Base-by-base conservation (phyloP, 148 eudicot species). In the Fagopyrum esculentum region DNA sequence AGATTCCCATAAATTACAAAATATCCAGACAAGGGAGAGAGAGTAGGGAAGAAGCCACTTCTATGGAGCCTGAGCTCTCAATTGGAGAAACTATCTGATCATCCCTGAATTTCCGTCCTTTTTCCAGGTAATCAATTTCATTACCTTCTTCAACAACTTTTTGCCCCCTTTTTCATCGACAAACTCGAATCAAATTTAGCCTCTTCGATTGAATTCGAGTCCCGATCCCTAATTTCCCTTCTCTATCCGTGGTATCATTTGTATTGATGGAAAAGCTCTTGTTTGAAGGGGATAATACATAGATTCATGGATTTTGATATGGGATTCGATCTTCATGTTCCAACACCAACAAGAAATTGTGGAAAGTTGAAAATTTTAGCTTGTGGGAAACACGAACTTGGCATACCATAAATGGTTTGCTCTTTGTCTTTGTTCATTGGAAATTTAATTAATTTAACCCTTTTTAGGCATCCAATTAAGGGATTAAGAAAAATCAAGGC, bases 91-190 rank as follows among this genome's bases (percentile, higher is more conserved):
- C 45, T 63, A 13, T 30, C 44, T 63, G 45, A 63, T 63, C 69
- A 29, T 61, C 43, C 69, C 45, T 26, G 43, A 26, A 26, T 63
- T 45, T 5, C 45, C 69, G 45, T 63, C 69, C 69, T 35, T 63
- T 63, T 30, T 63, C 11, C 69, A 63, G 69, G 69, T 63, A 63
- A 29, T 63, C 69, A 63, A 63, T 63, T 63, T 63, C 69, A 63
- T 63, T 63, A 30, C 16, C 45, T 63, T 30, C 69, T 35, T 12
- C 30, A 57, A 19, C 26, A 57, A 7, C 63, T 57, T 22, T 57
- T 17, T n/a, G 6, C 17, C 57, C 57, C 17, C 57, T 22, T 8
- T 30, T 63, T 63, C 45, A 29, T 63, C 69, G 5, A 5, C 45
- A 35, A 12, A 49, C 9, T 49, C 52, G 69, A 63, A 63, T 63